Conservation (phyloP, 148 eudicot genomes). For the Vaccinium myrtillus region DNA sequence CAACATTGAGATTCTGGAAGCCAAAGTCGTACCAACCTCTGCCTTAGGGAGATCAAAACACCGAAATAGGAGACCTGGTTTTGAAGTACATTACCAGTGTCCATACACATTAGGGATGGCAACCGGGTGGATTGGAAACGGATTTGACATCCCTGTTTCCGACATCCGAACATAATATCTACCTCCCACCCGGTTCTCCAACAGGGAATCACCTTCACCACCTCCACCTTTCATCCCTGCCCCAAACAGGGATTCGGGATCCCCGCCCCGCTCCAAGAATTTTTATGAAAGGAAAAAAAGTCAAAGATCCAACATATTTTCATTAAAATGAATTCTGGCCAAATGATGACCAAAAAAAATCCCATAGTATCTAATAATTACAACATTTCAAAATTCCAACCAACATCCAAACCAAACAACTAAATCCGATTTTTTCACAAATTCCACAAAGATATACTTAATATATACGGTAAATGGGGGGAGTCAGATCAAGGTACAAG, state of each 20-base stretch:
- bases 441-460: neutral
- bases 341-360: neutral
- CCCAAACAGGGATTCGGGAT: neutral
- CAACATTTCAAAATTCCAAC: neutral
- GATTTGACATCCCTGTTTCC: neutral
- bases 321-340: neutral
- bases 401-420: neutral
- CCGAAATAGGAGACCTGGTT: neutral
- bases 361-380: neutral
- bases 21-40: neutral
- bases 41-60: neutral
- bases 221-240: neutral
- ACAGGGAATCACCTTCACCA: neutral
- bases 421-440: neutral
- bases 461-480: neutral
- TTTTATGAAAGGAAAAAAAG: neutral
- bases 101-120: neutral
- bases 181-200: neutral
- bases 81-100: neutral
- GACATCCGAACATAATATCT: neutral
- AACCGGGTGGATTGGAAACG: neutral
- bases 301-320: neutral
- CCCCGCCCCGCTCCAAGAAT: neutral
- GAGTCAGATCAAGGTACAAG: neutral
- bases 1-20: neutral